A percentile compares a stretch with the other conserved stretches of the same genome.
Evolutionary conservation across 345 rosid genomes (phyloP).

Genomic region (Laguncularia racemosa): DNA sequence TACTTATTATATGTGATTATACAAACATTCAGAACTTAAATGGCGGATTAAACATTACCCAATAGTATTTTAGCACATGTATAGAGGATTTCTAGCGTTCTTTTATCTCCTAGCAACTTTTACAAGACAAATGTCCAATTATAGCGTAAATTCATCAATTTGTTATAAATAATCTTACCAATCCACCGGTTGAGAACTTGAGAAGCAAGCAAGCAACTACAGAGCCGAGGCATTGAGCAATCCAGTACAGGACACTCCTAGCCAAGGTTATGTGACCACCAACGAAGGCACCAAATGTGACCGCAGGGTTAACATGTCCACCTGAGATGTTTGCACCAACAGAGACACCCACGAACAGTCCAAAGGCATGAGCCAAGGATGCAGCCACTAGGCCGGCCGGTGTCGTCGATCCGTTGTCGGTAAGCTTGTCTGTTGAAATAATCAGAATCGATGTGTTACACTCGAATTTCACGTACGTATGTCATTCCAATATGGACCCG

Average conservation of each 20-base stretch:
- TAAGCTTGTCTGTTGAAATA: slow-evolving; percentile 10
- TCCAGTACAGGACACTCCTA: slow-evolving; percentile 25
- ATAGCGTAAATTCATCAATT: background rate
- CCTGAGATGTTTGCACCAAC: slow-evolving; percentile 24
- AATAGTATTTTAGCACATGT: too few relatives aligned
- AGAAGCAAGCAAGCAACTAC: slow-evolving; percentile 25
- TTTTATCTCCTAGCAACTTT: too few relatives aligned
- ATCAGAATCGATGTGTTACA: too few relatives aligned
- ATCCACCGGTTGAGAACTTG: slow-evolving; percentile 18
- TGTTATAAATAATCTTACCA: slow-evolving; percentile 9
- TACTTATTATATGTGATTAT: too few relatives aligned
- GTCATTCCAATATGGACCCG: too few relatives aligned
- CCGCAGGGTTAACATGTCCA: slow-evolving; percentile 21
- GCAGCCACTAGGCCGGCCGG: slow-evolving; percentile 24
- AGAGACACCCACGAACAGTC: slow-evolving; percentile 20
- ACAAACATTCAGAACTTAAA: too few relatives aligned
- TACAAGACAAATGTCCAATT: too few relatives aligned
- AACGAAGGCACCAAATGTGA: slow-evolving; percentile 22
- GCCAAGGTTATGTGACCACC: slow-evolving; percentile 25
- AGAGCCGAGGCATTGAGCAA: slow-evolving; percentile 26
- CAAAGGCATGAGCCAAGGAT: slow-evolving; percentile 25
- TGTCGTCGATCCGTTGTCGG: slow-evolving; percentile 11
- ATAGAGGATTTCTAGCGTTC: too few relatives aligned
- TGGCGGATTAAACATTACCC: too few relatives aligned
- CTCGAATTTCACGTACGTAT: too few relatives aligned